Percentiles rank a stretch among this genome's conserved stretches.
These are phyloP conservation scores for Pseudopediastrum boryanum DNA, from an alignment of 139 green algal species.

Conservation along the genomic window DNA sequence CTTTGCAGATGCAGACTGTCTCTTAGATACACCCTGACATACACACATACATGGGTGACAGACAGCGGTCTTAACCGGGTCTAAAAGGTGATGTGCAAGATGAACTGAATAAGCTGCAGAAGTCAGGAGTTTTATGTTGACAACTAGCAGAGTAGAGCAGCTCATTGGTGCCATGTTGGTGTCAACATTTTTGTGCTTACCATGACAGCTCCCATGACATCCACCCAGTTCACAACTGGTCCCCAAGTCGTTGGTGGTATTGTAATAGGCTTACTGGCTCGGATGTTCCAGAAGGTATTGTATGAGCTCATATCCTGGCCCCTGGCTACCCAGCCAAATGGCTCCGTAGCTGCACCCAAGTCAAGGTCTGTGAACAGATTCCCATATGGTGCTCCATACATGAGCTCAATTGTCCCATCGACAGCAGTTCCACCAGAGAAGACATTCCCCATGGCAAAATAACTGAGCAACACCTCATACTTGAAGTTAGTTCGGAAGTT, in stretches of 20 bases:
- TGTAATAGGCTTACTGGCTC: background rate
- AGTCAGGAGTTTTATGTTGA: background rate
- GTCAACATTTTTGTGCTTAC: background rate
- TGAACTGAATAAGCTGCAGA: background rate
- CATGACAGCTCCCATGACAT: conserved; percentile 11
- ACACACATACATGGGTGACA: background rate
- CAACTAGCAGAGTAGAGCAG: background rate
- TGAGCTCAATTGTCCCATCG: conserved; percentile 27
- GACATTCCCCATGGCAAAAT: conserved; percentile 34
- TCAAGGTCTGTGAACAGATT: conserved; percentile 32
- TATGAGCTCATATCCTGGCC: conserved; percentile 11
- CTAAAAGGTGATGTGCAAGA: background rate
- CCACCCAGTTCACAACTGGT: background rate
- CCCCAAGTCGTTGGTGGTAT: conserved; percentile 24
- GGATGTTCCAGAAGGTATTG: conserved; percentile 37
- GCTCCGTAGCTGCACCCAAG: conserved; percentile 2
- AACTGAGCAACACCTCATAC: conserved; percentile 21
- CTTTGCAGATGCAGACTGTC: too few species aligned
- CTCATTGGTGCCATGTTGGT: background rate
- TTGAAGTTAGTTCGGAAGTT: conserved; percentile 12
- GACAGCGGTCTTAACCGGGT: background rate
- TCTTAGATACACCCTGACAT: background rate
- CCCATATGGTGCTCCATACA: conserved; percentile 18
- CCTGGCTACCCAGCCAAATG: conserved; percentile 19
- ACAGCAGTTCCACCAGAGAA: conserved; percentile 10